Conservation (phyloP, 176 grass and related monocot species). For the Phyllostachys edulis region DNA sequence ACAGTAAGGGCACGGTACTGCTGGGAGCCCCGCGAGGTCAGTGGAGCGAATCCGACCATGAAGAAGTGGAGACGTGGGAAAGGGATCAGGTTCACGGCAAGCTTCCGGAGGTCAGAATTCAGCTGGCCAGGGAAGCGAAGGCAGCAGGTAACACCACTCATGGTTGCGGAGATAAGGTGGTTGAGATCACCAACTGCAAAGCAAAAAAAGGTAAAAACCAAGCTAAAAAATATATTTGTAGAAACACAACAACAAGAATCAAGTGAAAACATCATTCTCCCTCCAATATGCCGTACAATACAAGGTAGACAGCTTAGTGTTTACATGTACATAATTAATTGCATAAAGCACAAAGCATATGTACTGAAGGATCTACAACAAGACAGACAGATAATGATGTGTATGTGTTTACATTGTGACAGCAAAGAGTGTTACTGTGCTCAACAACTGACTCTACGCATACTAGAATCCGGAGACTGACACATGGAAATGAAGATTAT, state of each 20-base stretch:
- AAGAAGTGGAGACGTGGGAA: conserved; percentile 89
- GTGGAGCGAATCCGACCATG: conserved; percentile 87
- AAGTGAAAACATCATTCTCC: neutral
- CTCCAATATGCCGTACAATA: neutral
- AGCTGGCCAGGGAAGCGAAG: conserved; percentile 73
- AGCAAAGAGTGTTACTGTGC: neutral
- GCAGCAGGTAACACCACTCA: conserved; percentile 90
- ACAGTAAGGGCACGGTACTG: conserved; percentile 86
- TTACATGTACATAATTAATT: neutral
- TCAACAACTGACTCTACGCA: neutral
- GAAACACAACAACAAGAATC: too few species aligned
- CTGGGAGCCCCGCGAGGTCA: conserved; percentile 86
- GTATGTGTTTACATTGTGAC: neutral
- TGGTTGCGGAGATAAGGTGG: conserved; percentile 87
- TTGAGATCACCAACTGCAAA: conserved; percentile 86
- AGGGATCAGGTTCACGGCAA: conserved; percentile 79
- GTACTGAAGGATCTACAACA: neutral
- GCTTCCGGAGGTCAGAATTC: conserved; percentile 72
- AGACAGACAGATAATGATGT: neutral
- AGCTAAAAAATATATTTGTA: neutral
- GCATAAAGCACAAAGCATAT: neutral
- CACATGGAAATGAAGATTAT: neutral
- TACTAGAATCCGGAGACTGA: neutral
- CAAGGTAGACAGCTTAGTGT: neutral
- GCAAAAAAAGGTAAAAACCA: neutral